Percentiles rank a stretch among this genome's conserved stretches.
These are phyloP conservation scores for Venturia asperata DNA, from an alignment of 2,329 filamentous ascomycete genomes.

Conservation along the genomic window DNA sequence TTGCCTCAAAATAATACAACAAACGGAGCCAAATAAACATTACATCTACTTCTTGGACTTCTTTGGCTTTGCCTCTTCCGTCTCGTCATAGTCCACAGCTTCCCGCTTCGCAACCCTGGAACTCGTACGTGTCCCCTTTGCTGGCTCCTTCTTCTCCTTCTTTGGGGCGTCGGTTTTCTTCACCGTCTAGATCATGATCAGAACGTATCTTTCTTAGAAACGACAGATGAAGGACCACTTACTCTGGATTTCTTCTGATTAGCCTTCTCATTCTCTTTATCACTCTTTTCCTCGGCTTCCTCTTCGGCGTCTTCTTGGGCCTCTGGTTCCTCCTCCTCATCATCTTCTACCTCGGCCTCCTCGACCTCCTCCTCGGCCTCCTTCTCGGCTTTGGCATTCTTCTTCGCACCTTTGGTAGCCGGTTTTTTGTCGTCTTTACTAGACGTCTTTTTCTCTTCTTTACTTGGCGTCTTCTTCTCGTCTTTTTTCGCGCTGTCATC, in stretches of 20 bases:
- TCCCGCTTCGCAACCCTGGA: constrained; percentile 23
- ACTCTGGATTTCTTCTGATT: not conserved
- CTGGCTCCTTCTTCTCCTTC: constrained; percentile 15
- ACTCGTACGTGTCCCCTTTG: constrained; percentile 24
- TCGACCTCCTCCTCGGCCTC: constrained; percentile 20
- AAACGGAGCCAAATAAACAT: no score
- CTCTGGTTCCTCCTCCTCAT: not conserved
- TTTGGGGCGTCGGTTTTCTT: not conserved
- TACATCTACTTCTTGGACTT: not conserved
- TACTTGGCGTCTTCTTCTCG: constrained; percentile 26
- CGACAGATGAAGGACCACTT: not conserved
- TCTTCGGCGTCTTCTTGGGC: constrained; percentile 2
- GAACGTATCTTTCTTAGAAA: no score
- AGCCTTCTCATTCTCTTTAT: constrained; percentile 10
- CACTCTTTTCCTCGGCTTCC: not conserved
- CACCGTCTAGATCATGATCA: not conserved
- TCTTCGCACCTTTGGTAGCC: constrained; percentile 16
- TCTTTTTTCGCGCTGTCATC: constrained; percentile 19
- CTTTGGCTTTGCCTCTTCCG: constrained; percentile 24
- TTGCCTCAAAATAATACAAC: not conserved
- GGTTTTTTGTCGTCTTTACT: constrained; percentile 30
- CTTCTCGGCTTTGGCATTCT: constrained; percentile 9
- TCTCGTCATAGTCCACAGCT: constrained; percentile 23
- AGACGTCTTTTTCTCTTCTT: constrained; percentile 22
- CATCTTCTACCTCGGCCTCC: not conserved